Evolutionary conservation across 2,329 filamentous ascomycete genomes (phyloP).

Genomic region (Colletotrichum ledebouriae): DNA sequence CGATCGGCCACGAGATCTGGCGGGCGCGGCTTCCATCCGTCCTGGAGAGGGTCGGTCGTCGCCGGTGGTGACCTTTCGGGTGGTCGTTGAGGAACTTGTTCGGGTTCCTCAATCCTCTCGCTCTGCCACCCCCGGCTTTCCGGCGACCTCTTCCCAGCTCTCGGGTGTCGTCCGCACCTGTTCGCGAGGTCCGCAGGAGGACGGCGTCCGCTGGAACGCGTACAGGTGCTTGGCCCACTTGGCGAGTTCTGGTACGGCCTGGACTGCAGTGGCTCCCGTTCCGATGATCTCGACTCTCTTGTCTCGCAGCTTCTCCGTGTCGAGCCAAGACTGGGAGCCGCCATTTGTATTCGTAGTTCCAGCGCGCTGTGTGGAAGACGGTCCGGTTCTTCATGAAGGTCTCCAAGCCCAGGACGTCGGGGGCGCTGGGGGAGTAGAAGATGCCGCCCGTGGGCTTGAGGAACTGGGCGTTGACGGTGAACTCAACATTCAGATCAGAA

Average conservation of each 20-base stretch:
- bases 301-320: constrained; percentile 59
- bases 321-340: constrained; percentile 54
- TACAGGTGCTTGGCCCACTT: constrained; percentile 63
- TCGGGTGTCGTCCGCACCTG: constrained; percentile 55
- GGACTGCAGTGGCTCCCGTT: constrained; percentile 63
- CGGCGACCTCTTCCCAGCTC: constrained; percentile 51
- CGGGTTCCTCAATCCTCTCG: neutral
- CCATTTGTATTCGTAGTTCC: constrained; percentile 60
- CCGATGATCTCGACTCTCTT: constrained; percentile 64
- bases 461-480: constrained; percentile 54
- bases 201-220: constrained; percentile 69
- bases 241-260: constrained; percentile 59
- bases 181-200: constrained; percentile 53
- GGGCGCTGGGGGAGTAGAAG: constrained; percentile 54
- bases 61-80: neutral
- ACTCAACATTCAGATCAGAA: constrained; percentile 48
- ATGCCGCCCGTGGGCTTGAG: constrained; percentile 55
- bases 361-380: constrained; percentile 61
- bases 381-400: constrained; percentile 54
- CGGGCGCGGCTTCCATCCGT: constrained; percentile 57
- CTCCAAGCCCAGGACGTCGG: constrained; percentile 1
- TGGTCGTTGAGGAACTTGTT: constrained; percentile 6
- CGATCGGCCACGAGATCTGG: neutral
- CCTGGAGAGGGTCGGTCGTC: constrained; percentile 59
- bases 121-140: constrained; percentile 59